phyloP scores from a whole-genome alignment of 2,329 filamentous ascomycete genomes.

The Didymella pinodella region DNA sequence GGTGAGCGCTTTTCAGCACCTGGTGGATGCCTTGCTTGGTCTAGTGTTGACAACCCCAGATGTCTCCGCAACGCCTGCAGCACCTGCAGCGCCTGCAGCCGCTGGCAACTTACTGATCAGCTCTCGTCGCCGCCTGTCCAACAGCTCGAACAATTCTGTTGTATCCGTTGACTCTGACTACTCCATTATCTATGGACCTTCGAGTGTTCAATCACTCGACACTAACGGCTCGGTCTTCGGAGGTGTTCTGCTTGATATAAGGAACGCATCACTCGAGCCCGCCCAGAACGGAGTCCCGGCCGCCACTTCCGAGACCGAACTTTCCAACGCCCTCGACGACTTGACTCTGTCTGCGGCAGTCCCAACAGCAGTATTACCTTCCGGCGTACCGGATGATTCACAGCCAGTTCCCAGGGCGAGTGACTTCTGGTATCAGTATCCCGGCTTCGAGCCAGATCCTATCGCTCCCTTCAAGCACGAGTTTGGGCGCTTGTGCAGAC shows the following conservation, averaged over 20 bases:
- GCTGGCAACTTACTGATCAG: slow-evolving; percentile 9
- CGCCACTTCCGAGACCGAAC: background rate
- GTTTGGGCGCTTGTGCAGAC: slow-evolving; percentile 29
- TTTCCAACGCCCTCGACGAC: background rate
- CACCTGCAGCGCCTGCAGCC: background rate
- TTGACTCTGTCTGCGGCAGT: background rate
- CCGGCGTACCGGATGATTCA: background rate
- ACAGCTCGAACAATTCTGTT: slow-evolving; percentile 24
- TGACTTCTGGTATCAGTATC: slow-evolving; percentile 30
- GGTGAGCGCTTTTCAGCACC: slow-evolving; percentile 9
- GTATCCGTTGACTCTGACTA: slow-evolving; percentile 17
- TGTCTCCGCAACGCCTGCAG: background rate
- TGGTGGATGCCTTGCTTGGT: no score
- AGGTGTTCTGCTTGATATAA: slow-evolving; percentile 13
- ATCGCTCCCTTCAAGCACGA: slow-evolving; percentile 30
- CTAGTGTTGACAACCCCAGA: background rate
- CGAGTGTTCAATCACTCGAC: slow-evolving; percentile 27
- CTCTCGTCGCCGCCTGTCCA: slow-evolving; percentile 26
- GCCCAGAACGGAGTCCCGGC: background rate
- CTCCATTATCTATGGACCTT: slow-evolving; percentile 25
- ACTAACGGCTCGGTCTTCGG: slow-evolving; percentile 21
- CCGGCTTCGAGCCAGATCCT: slow-evolving; percentile 27
- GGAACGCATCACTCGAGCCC: slow-evolving; percentile 4
- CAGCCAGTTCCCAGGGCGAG: slow-evolving; percentile 9
- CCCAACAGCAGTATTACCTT: background rate